These are phyloP conservation scores for Chytriomyces sp. DNA, from an alignment of 192 early-diverging fungal species.

Conservation along the genomic window DNA sequence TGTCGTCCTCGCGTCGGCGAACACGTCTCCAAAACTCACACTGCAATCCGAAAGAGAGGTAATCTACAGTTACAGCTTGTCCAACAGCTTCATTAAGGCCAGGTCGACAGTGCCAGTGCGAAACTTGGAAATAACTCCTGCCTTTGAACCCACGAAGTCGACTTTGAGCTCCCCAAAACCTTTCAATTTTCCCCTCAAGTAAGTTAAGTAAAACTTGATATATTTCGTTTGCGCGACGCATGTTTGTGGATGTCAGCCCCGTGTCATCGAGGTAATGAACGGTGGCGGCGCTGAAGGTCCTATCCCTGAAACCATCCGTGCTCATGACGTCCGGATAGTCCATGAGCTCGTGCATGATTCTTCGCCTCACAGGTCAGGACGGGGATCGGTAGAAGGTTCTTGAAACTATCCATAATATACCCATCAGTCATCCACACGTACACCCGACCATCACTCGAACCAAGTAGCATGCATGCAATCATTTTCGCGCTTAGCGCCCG, in stretches of 20 bases:
- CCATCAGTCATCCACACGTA: constrained; percentile 57
- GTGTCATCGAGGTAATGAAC: no score
- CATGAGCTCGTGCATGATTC: constrained; percentile 57
- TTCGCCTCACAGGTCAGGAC: constrained; percentile 71
- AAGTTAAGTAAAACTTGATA: constrained; percentile 66
- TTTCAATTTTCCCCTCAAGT: constrained; percentile 70
- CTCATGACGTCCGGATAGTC: constrained; percentile 52
- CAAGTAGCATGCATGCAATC: constrained; percentile 53
- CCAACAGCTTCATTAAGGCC: constrained; percentile 64
- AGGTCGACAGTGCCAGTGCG: constrained; percentile 57
- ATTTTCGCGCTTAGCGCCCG: constrained; percentile 46
- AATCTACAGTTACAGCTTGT: constrained; percentile 69
- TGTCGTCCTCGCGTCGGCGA: no score
- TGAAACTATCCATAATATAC: no score
- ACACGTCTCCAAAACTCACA: no score
- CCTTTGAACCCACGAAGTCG: constrained; percentile 64
- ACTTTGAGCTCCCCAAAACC: constrained; percentile 63
- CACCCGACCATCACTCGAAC: no score
- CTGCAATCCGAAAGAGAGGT: constrained; percentile 67
- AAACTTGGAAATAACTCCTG: constrained; percentile 53
- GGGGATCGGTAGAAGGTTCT: constrained; percentile 72
- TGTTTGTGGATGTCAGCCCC: no score
- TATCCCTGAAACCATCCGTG: constrained; percentile 56
- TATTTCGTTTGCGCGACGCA: constrained; percentile 56
- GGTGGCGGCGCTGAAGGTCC: constrained; percentile 35